A percentile compares a stretch with the other conserved stretches of the same genome.
phyloP scores from a whole-genome alignment of 495 filamentous ascomycete genomes.

The Talaromyces ruber region DNA sequence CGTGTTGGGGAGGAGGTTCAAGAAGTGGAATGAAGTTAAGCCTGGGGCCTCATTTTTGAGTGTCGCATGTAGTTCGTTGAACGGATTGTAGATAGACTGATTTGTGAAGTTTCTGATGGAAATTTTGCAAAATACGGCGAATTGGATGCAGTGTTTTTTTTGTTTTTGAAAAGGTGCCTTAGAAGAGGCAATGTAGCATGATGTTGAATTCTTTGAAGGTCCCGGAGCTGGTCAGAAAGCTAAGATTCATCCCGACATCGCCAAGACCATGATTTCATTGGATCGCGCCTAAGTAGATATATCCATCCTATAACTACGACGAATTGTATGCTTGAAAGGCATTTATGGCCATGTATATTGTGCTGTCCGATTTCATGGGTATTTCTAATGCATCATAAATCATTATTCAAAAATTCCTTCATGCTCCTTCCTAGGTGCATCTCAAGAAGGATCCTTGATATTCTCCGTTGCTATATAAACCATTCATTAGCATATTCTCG shows the following conservation, averaged over 20 bases:
- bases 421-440: not conserved
- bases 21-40: not conserved
- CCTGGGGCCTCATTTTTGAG: not conserved
- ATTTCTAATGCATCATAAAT: not conserved
- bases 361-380: not conserved
- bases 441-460: slow-evolving; percentile 66
- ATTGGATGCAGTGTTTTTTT: not conserved
- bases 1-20: not conserved
- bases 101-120: not conserved
- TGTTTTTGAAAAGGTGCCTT: not conserved
- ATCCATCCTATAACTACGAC: not conserved
- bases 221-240: not conserved
- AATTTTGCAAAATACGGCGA: not conserved
- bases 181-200: not conserved
- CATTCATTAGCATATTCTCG: not conserved
- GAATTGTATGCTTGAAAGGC: not conserved
- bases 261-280: slow-evolving; percentile 3
- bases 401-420: not conserved
- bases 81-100: not conserved
- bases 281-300: not conserved
- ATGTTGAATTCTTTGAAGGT: not conserved
- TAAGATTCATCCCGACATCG: not conserved
- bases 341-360: not conserved
- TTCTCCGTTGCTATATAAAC: slow-evolving; percentile 65
- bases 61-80: not conserved